phyloP scores from a whole-genome alignment of 441 rosid species.

The Manihot esculenta region DNA sequence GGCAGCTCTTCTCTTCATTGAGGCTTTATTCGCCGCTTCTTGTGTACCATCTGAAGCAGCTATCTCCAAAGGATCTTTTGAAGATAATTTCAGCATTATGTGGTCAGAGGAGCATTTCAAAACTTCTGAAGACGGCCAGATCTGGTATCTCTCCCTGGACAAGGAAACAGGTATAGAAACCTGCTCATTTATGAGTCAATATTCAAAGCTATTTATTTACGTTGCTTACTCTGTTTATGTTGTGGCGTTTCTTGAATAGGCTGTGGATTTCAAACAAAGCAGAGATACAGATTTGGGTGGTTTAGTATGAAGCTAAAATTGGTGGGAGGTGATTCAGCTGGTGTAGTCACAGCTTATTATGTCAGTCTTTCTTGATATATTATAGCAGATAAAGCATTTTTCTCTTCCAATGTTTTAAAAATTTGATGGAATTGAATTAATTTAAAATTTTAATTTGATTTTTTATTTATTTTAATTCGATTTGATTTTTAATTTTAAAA shows the following conservation, averaged over 20 bases:
- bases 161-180: slow-evolving; percentile 38
- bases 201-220: no score
- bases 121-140: slow-evolving; percentile 92
- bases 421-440: no score
- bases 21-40: slow-evolving; percentile 38
- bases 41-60: slow-evolving; percentile 35
- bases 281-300: slow-evolving; percentile 91
- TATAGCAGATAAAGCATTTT: no score
- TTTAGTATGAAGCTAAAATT: slow-evolving; percentile 94
- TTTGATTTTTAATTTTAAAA: no score
- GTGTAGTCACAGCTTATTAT: slow-evolving; percentile 92
- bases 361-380: slow-evolving; percentile 38
- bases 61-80: slow-evolving; percentile 54
- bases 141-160: slow-evolving; percentile 74
- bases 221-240: no score
- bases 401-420: no score
- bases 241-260: slow-evolving; percentile 41
- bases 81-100: slow-evolving; percentile 88
- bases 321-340: slow-evolving; percentile 95
- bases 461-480: no score
- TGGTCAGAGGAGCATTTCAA: slow-evolving; percentile 93
- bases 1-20: slow-evolving; percentile 42
- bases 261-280: slow-evolving; percentile 92
- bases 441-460: no score
- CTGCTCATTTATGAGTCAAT: background rate